Conservation (phyloP, 176 grass and related monocot genomes). For the Dactylis glomerata region DNA sequence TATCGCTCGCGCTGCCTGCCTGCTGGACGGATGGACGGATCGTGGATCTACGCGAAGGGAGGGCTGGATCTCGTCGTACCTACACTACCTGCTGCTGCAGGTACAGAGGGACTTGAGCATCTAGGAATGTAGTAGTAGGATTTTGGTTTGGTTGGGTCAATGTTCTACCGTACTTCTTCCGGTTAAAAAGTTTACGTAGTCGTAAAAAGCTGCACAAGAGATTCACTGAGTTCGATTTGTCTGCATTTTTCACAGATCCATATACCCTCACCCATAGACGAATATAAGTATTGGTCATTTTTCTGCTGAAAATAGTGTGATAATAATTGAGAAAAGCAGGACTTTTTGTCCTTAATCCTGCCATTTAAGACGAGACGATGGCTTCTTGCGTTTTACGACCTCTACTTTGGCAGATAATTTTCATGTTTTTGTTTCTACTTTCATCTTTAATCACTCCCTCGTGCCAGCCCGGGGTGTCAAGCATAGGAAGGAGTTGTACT, state of each 20-base stretch:
- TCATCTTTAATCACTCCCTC: no score
- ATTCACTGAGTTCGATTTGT: background rate
- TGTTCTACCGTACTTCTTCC: background rate
- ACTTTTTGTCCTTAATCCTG: background rate
- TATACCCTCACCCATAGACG: background rate
- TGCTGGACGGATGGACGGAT: background rate
- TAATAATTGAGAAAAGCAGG: background rate
- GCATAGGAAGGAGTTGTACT: no score
- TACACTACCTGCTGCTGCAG: background rate
- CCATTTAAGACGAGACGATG: background rate
- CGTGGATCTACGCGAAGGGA: slow-evolving; percentile 25
- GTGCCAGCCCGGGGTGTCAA: no score
- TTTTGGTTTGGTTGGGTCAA: background rate
- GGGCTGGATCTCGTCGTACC: background rate
- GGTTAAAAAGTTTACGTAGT: background rate
- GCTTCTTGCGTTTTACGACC: background rate
- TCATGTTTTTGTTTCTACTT: background rate
- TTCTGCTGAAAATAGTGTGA: background rate
- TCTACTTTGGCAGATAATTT: background rate
- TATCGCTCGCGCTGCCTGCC: background rate
- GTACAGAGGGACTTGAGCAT: background rate
- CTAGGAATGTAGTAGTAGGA: slow-evolving; percentile 9
- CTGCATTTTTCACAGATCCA: background rate
- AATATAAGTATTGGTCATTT: background rate
- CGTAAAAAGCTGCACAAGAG: background rate